phyloP scores from a whole-genome alignment of 2,329 filamentous ascomycete species.

The Teratosphaeria zuluensis region DNA sequence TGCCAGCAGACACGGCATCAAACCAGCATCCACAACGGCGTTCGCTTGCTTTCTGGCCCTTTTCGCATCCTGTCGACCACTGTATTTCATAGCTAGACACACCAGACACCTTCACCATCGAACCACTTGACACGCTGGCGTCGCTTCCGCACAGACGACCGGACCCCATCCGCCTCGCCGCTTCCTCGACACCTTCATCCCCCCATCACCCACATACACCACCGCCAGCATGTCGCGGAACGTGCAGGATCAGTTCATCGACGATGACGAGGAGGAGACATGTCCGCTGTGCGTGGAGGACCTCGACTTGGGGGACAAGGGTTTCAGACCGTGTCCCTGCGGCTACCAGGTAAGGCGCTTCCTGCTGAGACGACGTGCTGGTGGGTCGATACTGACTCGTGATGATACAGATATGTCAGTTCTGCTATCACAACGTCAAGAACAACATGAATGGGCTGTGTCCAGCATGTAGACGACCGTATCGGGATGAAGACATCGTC shows the following conservation, averaged over 20 bases:
- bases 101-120: neutral
- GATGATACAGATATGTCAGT: conserved; percentile 83
- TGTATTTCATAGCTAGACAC: too few relatives aligned
- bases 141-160: neutral
- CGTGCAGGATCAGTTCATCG: conserved; percentile 45
- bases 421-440: conserved; percentile 99
- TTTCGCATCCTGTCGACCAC: too few relatives aligned
- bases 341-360: conserved; percentile 73
- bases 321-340: conserved; percentile 93
- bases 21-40: neutral
- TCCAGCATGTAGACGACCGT: conserved; percentile 90
- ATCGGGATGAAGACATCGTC: conserved; percentile 94
- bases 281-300: conserved; percentile 98
- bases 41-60: neutral
- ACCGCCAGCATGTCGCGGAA: conserved; percentile 36
- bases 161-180: neutral
- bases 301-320: conserved; percentile 93
- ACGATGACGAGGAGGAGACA: conserved; percentile 43
- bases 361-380: neutral
- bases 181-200: neutral
- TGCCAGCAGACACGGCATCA: neutral
- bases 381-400: neutral
- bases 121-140: neutral
- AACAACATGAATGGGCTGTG: conserved; percentile 96
- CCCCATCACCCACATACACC: conserved; percentile 7